These are phyloP conservation scores for Fusarium sp. DNA, from an alignment of 2,329 filamentous ascomycete species.

Conservation along the genomic window DNA sequence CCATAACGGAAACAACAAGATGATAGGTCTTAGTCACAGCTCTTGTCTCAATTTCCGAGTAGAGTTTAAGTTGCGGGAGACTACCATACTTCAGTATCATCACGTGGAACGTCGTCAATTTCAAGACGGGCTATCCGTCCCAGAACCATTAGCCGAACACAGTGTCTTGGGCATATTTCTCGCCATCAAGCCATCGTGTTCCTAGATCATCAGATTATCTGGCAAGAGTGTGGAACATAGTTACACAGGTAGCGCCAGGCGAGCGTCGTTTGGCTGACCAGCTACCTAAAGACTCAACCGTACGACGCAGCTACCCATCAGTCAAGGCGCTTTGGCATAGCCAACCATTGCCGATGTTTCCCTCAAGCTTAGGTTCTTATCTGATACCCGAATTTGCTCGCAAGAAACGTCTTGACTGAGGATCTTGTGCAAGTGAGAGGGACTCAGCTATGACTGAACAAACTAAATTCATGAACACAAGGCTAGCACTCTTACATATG, in stretches of 20 bases:
- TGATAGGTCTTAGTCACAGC: not conserved
- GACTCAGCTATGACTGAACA: not conserved
- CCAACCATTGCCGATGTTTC: not conserved
- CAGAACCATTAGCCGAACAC: constrained; percentile 9
- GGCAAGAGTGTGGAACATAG: constrained; percentile 26
- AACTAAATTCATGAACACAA: not conserved
- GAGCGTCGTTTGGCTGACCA: constrained; percentile 15
- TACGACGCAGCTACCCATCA: constrained; percentile 13
- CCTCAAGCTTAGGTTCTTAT: not conserved
- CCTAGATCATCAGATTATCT: constrained; percentile 8
- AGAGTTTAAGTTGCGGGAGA: constrained; percentile 8
- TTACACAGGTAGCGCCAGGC: constrained; percentile 30
- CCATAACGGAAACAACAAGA: not conserved
- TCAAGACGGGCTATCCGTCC: not conserved
- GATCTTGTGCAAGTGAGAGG: constrained; percentile 10
- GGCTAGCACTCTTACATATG: not conserved
- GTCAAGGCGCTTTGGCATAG: constrained; percentile 8
- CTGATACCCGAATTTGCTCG: not conserved
- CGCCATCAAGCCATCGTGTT: not conserved
- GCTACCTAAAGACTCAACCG: constrained; percentile 8
- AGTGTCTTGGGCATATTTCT: constrained; percentile 12
- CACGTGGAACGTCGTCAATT: constrained; percentile 17
- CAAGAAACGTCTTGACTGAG: not conserved
- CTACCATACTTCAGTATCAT: not conserved
- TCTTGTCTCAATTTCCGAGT: not conserved